A percentile compares a stretch with the other conserved stretches of the same genome.
These are phyloP conservation scores for Coemansia linderi DNA, from an alignment of 371 early-diverging fungal species.

Conservation along the genomic window DNA sequence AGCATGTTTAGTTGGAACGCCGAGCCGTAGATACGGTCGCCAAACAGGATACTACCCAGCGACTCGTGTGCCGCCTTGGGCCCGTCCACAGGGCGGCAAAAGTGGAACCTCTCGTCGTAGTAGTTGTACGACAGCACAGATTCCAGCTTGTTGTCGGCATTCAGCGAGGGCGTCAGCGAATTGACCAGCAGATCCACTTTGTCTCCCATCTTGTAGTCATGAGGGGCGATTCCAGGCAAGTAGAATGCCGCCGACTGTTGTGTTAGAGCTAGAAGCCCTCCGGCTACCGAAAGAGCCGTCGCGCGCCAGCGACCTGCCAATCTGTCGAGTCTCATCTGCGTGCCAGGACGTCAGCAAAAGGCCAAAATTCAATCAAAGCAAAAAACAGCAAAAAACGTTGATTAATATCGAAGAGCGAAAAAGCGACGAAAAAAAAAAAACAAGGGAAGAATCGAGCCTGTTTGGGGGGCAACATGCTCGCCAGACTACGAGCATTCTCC, in stretches of 20 bases:
- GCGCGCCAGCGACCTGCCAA: slow-evolving; percentile 19
- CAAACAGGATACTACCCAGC: slow-evolving; percentile 90
- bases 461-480: background rate
- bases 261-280: slow-evolving; percentile 14
- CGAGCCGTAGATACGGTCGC: slow-evolving; percentile 91
- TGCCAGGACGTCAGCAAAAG: background rate
- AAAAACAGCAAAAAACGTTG: background rate
- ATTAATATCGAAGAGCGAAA: background rate
- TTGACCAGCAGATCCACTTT: slow-evolving; percentile 82
- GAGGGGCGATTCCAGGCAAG: slow-evolving; percentile 92
- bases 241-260: slow-evolving; percentile 65
- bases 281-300: slow-evolving; percentile 19
- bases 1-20: slow-evolving; percentile 75
- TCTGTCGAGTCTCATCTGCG: slow-evolving; percentile 25
- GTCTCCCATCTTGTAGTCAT: slow-evolving; percentile 73
- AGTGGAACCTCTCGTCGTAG: slow-evolving; percentile 79
- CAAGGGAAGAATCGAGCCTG: background rate
- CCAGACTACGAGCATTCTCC: background rate
- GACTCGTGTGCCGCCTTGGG: slow-evolving; percentile 75
- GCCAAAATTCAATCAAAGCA: background rate
- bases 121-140: slow-evolving; percentile 86
- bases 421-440: background rate
- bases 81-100: slow-evolving; percentile 76
- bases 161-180: slow-evolving; percentile 77
- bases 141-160: slow-evolving; percentile 61